Evolutionary conservation across 768 basidiomycete genomes (phyloP).

Genomic region (Grammothele lineata): DNA sequence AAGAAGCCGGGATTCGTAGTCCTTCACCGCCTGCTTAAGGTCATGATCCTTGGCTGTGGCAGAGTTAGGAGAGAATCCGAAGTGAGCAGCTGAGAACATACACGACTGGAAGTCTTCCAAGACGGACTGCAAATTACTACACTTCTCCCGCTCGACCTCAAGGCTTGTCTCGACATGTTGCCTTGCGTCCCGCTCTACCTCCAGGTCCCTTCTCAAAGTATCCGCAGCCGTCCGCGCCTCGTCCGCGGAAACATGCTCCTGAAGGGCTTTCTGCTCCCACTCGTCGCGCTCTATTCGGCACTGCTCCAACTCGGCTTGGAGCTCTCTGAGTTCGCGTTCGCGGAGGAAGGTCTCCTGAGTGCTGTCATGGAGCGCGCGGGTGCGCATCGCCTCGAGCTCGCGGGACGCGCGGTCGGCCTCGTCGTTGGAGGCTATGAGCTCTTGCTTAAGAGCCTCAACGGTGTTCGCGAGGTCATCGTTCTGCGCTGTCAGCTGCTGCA

Average conservation of each 20-base stretch:
- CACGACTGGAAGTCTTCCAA: constrained; percentile 93
- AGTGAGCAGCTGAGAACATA: constrained; percentile 26
- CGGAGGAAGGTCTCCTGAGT: constrained; percentile 65
- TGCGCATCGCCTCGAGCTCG: constrained; percentile 69
- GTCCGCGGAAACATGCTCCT: constrained; percentile 70
- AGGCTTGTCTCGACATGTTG: constrained; percentile 53
- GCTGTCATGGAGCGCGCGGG: constrained; percentile 58
- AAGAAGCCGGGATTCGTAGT: constrained; percentile 71
- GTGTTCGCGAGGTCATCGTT: constrained; percentile 71
- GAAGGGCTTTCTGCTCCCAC: constrained; percentile 55
- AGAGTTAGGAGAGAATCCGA: constrained; percentile 9
- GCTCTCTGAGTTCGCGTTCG: constrained; percentile 79
- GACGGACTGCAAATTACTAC: constrained; percentile 84
- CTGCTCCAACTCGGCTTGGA: constrained; percentile 83
- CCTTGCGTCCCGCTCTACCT: constrained; percentile 57
- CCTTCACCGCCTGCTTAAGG: constrained; percentile 77
- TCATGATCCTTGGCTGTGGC: constrained; percentile 84
- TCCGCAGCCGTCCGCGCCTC: constrained; percentile 59
- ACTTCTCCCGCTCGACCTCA: constrained; percentile 67
- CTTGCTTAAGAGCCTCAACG: constrained; percentile 74
- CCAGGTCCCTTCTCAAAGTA: constrained; percentile 56
- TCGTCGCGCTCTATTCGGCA: constrained; percentile 79
- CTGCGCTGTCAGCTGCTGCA: constrained; percentile 73
- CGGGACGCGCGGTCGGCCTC: constrained; percentile 68
- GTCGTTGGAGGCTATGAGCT: constrained; percentile 70